Evolutionary conservation across 495 filamentous ascomycete species (phyloP), one percentile per base, ranked within the genome.

Genomic region (Hypomontagnella submonticulosa): DNA sequence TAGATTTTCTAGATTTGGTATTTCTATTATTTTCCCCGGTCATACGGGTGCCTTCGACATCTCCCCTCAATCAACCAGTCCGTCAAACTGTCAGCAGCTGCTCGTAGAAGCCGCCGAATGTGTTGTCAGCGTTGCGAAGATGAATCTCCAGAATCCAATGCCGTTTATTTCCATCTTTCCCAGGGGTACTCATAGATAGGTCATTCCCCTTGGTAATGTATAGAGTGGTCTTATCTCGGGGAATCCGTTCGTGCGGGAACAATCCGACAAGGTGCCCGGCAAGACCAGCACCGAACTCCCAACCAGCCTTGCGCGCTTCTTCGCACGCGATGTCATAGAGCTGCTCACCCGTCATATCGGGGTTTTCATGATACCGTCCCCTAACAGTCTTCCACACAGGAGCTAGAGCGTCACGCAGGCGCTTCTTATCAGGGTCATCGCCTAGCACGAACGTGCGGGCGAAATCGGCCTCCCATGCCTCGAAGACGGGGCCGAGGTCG

Each of bases 61-160:
- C 23, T 2, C 6, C 23, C 16, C 42, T 16, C 7, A 16, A 11
- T 46, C 42, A 16, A 33, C 23, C 6, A 32, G 5, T 16, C 37
- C 50, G 58, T 16, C 40, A 70, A 42, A 81, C 71, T 0, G 79
- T 81, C 61, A 84, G 66, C 16, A 84, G 73, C 56, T 83, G 73
- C 63, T 84, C 80, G 43, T 62, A 74, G 54, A 83, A 84, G 10
- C 67, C 81, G 3, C 73, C 77, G 53, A 77, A 74, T 8, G 72
- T 53, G n/a, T 61, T 69, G 4, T 36, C 74, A 0, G 49, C 67
- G 63, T 84, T 77, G 33, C 75, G 75, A 13, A 83, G 75, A 70
- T 84, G 80, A 58, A 84, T 80, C 64, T 84, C 80, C 67, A 83
- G 49, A 63, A 83, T 82, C 80, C 81, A 84, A 73, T 82, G 81